A percentile compares a stretch with the other conserved stretches of the same genome.
Conservation (phyloP, 2,329 filamentous ascomycete species). For the Aspergillus pseudoglaucus region DNA sequence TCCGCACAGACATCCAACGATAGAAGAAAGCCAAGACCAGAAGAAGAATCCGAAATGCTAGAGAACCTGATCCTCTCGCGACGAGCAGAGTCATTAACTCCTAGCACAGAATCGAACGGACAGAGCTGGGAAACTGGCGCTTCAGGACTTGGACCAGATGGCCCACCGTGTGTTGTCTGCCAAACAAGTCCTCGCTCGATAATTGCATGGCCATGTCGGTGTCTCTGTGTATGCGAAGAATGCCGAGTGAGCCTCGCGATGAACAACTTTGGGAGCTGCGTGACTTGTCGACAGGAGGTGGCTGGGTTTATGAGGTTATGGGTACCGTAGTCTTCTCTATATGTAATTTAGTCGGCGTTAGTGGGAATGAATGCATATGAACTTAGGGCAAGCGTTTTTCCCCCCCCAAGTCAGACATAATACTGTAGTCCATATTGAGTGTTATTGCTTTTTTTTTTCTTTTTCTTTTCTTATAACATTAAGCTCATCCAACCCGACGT, state of each 20-base stretch:
- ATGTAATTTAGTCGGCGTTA: not conserved
- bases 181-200: conserved; percentile 79
- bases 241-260: conserved; percentile 88
- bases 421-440: too few species aligned
- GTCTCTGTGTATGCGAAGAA: conserved; percentile 88
- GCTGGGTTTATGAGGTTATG: conserved; percentile 85
- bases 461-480: too few species aligned
- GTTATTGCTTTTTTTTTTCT: too few species aligned
- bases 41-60: conserved; percentile 54
- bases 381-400: too few species aligned
- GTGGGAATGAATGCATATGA: too few species aligned
- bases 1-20: conserved; percentile 9
- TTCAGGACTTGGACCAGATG: conserved; percentile 63
- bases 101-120: conserved; percentile 9
- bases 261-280: conserved; percentile 95
- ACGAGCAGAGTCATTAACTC: conserved; percentile 30
- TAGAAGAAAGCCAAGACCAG: conserved; percentile 31
- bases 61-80: conserved; percentile 54
- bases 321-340: conserved; percentile 56
- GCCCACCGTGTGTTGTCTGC: conserved; percentile 88
- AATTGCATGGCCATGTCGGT: conserved; percentile 94
- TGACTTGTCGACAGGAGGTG: conserved; percentile 85
- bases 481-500: too few species aligned
- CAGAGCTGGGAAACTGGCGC: conserved; percentile 63
- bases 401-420: too few species aligned